phyloP scores from a whole-genome alignment of 495 filamentous ascomycete genomes.

The Hypoxylon fuscum region DNA sequence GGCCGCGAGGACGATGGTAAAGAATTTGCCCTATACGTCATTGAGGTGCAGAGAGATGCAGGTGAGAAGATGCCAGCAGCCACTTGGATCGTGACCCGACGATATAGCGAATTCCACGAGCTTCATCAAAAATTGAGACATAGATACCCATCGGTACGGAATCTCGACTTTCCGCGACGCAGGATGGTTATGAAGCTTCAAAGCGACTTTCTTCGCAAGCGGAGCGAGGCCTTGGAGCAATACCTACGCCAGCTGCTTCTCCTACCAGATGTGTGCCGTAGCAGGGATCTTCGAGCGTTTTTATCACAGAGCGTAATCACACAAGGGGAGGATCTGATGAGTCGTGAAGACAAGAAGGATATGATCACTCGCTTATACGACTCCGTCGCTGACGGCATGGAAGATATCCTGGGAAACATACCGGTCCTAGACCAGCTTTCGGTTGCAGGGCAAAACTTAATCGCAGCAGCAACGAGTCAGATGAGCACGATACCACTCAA shows the following conservation, averaged over 20 bases:
- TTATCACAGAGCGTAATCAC: constrained; percentile 88
- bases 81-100: constrained; percentile 78
- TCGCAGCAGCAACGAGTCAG: constrained; percentile 86
- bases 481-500: constrained; percentile 63
- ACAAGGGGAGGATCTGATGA: constrained; percentile 54
- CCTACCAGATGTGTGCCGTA: constrained; percentile 92
- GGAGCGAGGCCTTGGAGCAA: constrained; percentile 80
- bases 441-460: constrained; percentile 88
- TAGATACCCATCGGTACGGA: constrained; percentile 84
- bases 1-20: constrained; percentile 91
- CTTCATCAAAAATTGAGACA: constrained; percentile 88
- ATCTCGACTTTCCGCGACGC: constrained; percentile 89
- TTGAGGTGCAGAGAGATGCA: constrained; percentile 89
- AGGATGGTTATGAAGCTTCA: constrained; percentile 96
- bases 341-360: constrained; percentile 76
- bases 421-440: constrained; percentile 95
- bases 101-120: constrained; percentile 97
- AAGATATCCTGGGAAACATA: constrained; percentile 95
- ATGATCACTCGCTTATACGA: constrained; percentile 95
- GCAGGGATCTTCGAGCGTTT: constrained; percentile 90
- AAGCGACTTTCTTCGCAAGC: constrained; percentile 91
- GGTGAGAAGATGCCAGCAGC: constrained; percentile 89
- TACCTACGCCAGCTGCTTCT: constrained; percentile 86
- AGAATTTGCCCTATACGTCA: constrained; percentile 91
- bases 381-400: constrained; percentile 96